These are phyloP conservation scores for Starmerella asiatica DNA, from an alignment of 805 yeast genomes.

Conservation along the genomic window DNA sequence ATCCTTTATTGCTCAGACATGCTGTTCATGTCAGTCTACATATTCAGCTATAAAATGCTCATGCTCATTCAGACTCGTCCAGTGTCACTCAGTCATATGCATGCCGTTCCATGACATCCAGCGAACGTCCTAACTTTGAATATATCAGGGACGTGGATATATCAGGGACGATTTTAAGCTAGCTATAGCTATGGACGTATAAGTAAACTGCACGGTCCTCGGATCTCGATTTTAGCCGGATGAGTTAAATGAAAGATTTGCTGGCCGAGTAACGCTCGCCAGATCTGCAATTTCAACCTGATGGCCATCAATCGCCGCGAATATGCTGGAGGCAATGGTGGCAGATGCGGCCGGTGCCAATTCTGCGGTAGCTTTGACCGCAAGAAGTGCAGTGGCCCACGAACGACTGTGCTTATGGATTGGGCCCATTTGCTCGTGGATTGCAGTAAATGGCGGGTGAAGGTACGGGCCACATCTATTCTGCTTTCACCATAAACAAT, in stretches of 20 bases:
- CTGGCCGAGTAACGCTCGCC: neutral
- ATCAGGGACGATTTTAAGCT: too few species aligned
- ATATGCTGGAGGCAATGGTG: neutral
- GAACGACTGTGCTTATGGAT: too few species aligned
- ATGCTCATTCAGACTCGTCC: neutral
- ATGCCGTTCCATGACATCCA: too few species aligned
- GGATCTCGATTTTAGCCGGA: conserved; percentile 6
- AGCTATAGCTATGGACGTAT: conserved; percentile 8
- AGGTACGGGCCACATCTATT: conserved; percentile 4
- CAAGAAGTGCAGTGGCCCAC: too few species aligned
- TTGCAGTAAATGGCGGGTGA: neutral
- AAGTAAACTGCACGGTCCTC: conserved; percentile 12
- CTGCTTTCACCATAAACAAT: conserved; percentile 10
- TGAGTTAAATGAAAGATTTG: conserved; percentile 6
- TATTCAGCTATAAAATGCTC: neutral
- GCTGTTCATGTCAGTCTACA: too few species aligned
- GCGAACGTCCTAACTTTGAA: too few species aligned
- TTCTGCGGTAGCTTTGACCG: neutral
- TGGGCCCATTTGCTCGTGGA: neutral
- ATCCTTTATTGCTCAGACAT: too few species aligned
- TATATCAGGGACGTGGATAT: too few species aligned
- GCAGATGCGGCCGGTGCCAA: neutral
- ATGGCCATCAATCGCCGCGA: neutral
- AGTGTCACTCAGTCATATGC: too few species aligned
- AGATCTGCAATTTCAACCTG: neutral